phyloP scores from a whole-genome alignment of 345 rosid species.

The Arabidopsis suecica region DNA sequence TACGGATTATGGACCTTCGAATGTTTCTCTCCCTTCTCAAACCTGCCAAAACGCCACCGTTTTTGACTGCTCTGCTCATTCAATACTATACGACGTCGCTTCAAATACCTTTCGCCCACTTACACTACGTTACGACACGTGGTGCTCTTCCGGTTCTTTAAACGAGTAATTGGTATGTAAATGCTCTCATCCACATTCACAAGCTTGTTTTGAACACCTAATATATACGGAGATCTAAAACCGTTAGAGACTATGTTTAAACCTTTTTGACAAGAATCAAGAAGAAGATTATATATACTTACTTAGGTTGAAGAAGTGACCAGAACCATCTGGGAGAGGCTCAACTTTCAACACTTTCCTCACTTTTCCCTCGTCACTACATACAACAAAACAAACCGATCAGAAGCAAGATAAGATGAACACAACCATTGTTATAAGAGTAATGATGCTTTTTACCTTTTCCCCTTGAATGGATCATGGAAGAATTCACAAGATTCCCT shows the following conservation, averaged over 20 bases:
- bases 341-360: conserved; percentile 94
- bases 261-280: conserved; percentile 20
- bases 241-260: conserved; percentile 27
- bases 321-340: conserved; percentile 94
- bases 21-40: conserved; percentile 63
- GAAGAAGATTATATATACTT: conserved; percentile 44
- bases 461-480: conserved; percentile 88
- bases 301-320: conserved; percentile 94
- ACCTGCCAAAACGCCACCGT: conserved; percentile 53
- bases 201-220: conserved; percentile 90
- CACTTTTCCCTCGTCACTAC: conserved; percentile 87
- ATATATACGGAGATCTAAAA: conserved; percentile 22
- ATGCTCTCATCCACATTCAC: conserved; percentile 79
- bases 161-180: conserved; percentile 76
- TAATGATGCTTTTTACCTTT: conserved; percentile 56
- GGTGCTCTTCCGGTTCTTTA: conserved; percentile 73
- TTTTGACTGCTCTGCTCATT: conserved; percentile 85
- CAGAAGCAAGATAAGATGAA: background rate
- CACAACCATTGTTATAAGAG: background rate
- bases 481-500: conserved; percentile 85
- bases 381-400: conserved; percentile 40
- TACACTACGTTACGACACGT: conserved; percentile 68
- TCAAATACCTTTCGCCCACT: conserved; percentile 67
- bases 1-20: conserved; percentile 78
- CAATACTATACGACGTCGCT: conserved; percentile 65